Percentiles rank a stretch among this genome's conserved stretches.
Conservation (phyloP, 2,329 filamentous ascomycete genomes). For the Talaromyces sp. region DNA sequence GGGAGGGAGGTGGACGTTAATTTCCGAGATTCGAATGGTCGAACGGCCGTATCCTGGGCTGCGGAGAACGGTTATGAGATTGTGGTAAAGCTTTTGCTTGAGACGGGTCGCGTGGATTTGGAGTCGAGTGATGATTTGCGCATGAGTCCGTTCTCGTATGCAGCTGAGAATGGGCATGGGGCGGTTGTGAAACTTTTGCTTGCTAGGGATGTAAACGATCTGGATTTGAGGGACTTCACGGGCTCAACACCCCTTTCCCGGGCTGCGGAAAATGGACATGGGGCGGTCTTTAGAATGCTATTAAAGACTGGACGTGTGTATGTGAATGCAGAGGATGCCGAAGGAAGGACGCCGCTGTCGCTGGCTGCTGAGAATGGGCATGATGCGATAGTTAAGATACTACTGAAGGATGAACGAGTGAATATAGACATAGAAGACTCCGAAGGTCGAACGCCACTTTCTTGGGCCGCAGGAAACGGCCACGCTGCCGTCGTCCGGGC, state of each 20-base stretch:
- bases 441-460: not conserved
- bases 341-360: not conserved
- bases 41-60: not conserved
- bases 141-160: not conserved
- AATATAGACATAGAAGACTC: not conserved
- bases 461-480: constrained; percentile 4
- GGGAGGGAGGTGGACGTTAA: not conserved
- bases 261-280: not conserved
- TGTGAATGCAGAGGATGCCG: not conserved
- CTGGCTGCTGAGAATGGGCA: constrained; percentile 8
- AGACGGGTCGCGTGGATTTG: not conserved
- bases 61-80: not conserved
- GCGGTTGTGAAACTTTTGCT: not conserved
- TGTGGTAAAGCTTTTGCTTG: not conserved
- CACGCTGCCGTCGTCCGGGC: not conserved
- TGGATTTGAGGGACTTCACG: not conserved
- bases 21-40: not conserved
- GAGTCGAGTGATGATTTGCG: not conserved
- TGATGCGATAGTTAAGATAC: not conserved
- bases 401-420: not conserved
- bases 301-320: not conserved
- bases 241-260: not conserved
- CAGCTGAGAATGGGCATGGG: not conserved
- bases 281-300: not conserved
- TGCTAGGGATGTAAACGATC: not conserved